Conservation (phyloP, 1,139 yeast genomes). For the Yamadazyma friedrichii region DNA sequence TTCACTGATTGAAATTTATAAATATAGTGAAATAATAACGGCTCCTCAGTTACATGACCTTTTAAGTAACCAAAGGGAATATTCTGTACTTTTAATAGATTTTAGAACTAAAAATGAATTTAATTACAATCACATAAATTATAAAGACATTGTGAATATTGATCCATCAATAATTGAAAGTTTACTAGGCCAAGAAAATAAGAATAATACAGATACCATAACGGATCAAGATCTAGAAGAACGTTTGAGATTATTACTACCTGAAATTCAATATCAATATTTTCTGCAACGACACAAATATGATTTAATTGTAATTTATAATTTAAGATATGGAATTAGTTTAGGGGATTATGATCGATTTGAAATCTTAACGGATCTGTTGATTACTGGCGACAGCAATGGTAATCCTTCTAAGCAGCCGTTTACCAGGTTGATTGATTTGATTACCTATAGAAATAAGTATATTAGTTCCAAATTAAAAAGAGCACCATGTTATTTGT, state of each 20-base stretch:
- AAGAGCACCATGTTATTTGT: constrained; percentile 33
- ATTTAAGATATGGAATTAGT: constrained; percentile 33
- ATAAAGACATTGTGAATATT: constrained; percentile 58
- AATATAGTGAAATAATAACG: constrained; percentile 25
- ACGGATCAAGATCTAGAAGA: constrained; percentile 63
- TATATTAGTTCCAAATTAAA: constrained; percentile 36
- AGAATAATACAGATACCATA: constrained; percentile 29
- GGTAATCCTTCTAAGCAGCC: constrained; percentile 40
- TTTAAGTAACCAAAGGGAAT: constrained; percentile 12
- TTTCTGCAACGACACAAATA: constrained; percentile 55
- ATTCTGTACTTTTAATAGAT: constrained; percentile 57
- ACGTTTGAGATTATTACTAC: constrained; percentile 51
- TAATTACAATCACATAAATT: constrained; percentile 57
- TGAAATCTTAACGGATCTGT: constrained; percentile 21
- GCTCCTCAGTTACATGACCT: constrained; percentile 24
- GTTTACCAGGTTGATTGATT: constrained; percentile 49
- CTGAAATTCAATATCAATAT: constrained; percentile 49
- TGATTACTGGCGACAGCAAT: constrained; percentile 18
- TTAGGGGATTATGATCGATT: constrained; percentile 25
- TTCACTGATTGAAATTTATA: constrained; percentile 10
- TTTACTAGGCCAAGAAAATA: constrained; percentile 18
- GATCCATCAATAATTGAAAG: constrained; percentile 56
- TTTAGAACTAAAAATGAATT: constrained; percentile 59
- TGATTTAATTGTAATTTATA: constrained; percentile 64
- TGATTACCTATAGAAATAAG: constrained; percentile 44